These are phyloP conservation scores for Choiromyces venosus DNA, from an alignment of 495 filamentous ascomycete species.

Conservation along the genomic window DNA sequence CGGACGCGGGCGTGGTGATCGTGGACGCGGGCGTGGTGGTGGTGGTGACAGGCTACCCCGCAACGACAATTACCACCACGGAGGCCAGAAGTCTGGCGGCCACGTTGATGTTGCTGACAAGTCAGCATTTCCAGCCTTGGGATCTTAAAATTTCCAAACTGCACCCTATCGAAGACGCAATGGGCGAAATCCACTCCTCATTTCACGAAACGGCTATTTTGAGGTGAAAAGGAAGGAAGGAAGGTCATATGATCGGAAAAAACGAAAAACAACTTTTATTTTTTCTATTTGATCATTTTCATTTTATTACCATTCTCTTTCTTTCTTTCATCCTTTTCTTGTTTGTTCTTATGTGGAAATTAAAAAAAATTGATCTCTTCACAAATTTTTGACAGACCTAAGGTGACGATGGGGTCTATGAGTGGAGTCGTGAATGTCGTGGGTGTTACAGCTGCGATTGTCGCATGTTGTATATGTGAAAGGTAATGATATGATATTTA, in stretches of 20 bases:
- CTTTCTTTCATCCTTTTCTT: background rate
- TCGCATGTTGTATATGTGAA: background rate
- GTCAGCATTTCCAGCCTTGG: conserved; percentile 69
- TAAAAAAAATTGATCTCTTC: background rate
- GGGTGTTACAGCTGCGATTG: background rate
- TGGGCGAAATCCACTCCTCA: background rate
- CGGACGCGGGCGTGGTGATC: conserved; percentile 49
- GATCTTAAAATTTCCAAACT: conserved; percentile 45
- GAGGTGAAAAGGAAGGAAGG: background rate
- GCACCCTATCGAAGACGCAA: background rate
- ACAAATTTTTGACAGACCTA: background rate
- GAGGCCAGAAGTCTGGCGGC: conserved; percentile 22
- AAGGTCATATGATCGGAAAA: background rate
- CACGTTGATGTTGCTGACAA: conserved; percentile 60
- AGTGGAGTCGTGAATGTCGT: background rate
- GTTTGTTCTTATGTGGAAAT: background rate
- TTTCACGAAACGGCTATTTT: background rate
- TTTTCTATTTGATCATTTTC: conserved; percentile 2
- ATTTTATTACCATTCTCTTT: background rate
- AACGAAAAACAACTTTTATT: background rate
- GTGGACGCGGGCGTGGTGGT: conserved; percentile 52
- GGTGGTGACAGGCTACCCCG: conserved; percentile 43
- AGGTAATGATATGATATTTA: background rate
- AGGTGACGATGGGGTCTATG: background rate
- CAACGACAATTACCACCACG: conserved; percentile 24